These are phyloP conservation scores for Arabidopsis lyrata DNA, from an alignment of 441 rosid genomes.

Conservation along the genomic window DNA sequence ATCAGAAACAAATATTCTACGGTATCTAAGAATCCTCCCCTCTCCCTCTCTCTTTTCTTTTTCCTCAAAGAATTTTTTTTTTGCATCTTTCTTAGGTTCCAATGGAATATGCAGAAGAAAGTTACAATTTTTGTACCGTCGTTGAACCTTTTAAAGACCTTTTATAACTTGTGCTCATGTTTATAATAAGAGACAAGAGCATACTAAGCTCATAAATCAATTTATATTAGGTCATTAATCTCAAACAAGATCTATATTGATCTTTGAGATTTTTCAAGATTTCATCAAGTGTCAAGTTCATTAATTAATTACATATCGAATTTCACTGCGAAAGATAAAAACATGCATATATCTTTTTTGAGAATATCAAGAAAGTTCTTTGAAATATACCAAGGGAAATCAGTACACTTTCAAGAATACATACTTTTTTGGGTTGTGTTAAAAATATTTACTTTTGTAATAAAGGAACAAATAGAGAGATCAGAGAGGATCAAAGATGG, in stretches of 20 bases:
- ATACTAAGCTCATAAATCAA: neutral
- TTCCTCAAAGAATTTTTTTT: neutral
- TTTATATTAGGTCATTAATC: neutral
- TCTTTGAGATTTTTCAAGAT: constrained; percentile 13
- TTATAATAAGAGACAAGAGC: neutral
- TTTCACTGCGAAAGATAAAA: neutral
- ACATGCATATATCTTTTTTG: neutral
- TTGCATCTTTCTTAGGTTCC: constrained; percentile 42
- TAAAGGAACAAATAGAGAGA: constrained; percentile 27
- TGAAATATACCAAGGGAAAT: neutral
- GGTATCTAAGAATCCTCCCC: constrained; percentile 30
- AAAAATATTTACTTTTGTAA: neutral
- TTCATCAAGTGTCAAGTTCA: constrained; percentile 29
- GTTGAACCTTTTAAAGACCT: constrained; percentile 15
- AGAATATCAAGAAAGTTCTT: constrained; percentile 5
- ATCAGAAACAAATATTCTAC: constrained; percentile 21
- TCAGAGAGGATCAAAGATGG: constrained; percentile 49
- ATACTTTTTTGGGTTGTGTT: neutral
- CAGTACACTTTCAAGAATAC: constrained; percentile 16
- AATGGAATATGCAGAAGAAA: constrained; percentile 42
- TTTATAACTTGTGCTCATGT: constrained; percentile 14
- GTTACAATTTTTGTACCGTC: constrained; percentile 17
- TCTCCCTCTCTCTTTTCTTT: neutral
- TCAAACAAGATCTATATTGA: constrained; percentile 16
- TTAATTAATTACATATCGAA: neutral